Evolutionary conservation across 2,329 filamentous ascomycete species (phyloP).

Genomic region (Falciphora oryzae): DNA sequence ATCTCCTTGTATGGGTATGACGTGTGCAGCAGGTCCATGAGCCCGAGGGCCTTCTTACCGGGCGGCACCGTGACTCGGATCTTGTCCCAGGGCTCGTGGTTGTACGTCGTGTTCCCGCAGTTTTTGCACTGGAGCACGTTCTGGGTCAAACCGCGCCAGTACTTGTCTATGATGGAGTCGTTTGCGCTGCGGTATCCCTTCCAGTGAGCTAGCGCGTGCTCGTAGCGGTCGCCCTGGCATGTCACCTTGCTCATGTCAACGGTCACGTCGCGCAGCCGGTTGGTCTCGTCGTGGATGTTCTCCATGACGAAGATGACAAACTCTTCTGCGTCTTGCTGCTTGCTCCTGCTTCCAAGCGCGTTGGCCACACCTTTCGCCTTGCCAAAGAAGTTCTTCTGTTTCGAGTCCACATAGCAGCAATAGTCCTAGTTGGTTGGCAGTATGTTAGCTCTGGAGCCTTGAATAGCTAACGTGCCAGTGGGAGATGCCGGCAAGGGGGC

Average conservation of each 20-base stretch:
- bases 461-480: background rate
- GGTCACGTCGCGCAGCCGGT: slow-evolving; percentile 43
- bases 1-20: slow-evolving; percentile 64
- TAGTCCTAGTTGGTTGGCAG: slow-evolving; percentile 43
- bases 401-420: slow-evolving; percentile 53
- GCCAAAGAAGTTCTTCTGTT: slow-evolving; percentile 15
- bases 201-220: slow-evolving; percentile 56
- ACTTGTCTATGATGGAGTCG: slow-evolving; percentile 68
- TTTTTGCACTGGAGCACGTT: slow-evolving; percentile 63
- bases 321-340: slow-evolving; percentile 89
- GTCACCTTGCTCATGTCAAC: slow-evolving; percentile 1
- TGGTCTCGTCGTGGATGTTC: slow-evolving; percentile 81
- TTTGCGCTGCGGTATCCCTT: slow-evolving; percentile 61
- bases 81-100: slow-evolving; percentile 46
- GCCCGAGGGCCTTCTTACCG: slow-evolving; percentile 19
- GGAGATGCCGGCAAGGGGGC: too few relatives aligned
- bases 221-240: background rate
- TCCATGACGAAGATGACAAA: slow-evolving; percentile 80
- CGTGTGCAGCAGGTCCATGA: slow-evolving; percentile 58
- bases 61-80: slow-evolving; percentile 38
- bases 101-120: slow-evolving; percentile 44
- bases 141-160: slow-evolving; percentile 74
- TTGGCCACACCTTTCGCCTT: slow-evolving; percentile 3
- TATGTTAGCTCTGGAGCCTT: slow-evolving; percentile 17
- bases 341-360: slow-evolving; percentile 21